Conservation (phyloP, 352 stramenopile genomes). For the Phytophthora uliginosa region DNA sequence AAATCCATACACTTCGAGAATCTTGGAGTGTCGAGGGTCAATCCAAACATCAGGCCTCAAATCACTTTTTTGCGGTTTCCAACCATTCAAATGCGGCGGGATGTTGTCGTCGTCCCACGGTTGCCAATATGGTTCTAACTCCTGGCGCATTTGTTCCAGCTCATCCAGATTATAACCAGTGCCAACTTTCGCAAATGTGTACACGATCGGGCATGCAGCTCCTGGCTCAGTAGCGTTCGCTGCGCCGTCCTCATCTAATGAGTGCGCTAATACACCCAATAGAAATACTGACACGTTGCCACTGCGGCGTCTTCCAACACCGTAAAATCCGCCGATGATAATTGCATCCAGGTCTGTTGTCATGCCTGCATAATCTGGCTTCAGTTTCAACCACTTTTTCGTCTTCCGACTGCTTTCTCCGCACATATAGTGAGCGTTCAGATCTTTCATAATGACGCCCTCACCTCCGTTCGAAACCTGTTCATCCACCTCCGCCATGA, state of each 20-base stretch:
- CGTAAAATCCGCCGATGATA: constrained; percentile 88
- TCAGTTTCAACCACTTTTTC: constrained; percentile 91
- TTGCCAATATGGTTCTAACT: constrained; percentile 85
- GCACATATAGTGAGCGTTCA: constrained; percentile 92
- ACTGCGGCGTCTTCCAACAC: constrained; percentile 75
- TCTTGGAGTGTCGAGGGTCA: constrained; percentile 82
- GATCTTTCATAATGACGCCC: constrained; percentile 87
- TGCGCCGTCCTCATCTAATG: constrained; percentile 63
- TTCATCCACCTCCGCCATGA: constrained; percentile 86
- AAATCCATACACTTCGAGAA: constrained; percentile 89
- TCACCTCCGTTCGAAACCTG: constrained; percentile 83
- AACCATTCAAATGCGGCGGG: constrained; percentile 78
- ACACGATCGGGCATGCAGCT: constrained; percentile 65
- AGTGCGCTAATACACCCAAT: constrained; percentile 69
- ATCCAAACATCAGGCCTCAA: constrained; percentile 87
- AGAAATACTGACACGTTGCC: constrained; percentile 89
- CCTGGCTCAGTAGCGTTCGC: constrained; percentile 59
- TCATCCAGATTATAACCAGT: constrained; percentile 89
- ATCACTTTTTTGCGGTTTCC: constrained; percentile 82
- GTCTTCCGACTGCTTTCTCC: constrained; percentile 81
- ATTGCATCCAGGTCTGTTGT: constrained; percentile 84
- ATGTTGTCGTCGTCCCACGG: constrained; percentile 79
- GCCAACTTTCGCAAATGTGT: constrained; percentile 86
- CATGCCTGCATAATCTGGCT: constrained; percentile 90
- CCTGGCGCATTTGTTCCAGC: constrained; percentile 72